Evolutionary conservation across 148 eudicot species (phyloP).

Genomic region (Rhododendron ferrugineum): DNA sequence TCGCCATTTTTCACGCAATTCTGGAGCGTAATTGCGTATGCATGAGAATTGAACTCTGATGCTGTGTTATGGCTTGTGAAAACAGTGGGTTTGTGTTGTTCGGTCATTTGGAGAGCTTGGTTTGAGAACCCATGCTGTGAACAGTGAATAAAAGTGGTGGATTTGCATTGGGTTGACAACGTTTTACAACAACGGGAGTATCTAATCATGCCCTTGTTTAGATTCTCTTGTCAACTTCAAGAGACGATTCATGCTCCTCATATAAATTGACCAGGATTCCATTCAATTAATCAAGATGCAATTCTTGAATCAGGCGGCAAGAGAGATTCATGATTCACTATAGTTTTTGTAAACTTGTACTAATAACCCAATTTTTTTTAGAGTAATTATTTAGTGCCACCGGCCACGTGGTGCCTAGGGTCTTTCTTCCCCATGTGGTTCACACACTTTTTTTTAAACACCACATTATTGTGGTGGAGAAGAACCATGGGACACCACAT

Average conservation of each 20-base stretch:
- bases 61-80: not conserved
- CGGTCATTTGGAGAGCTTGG: not conserved
- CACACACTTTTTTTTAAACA: too few relatives aligned
- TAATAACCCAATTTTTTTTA: too few relatives aligned
- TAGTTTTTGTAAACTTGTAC: too few relatives aligned
- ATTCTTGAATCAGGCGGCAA: not conserved
- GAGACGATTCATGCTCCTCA: not conserved
- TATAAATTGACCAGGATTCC: too few relatives aligned
- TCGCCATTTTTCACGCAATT: constrained; percentile 30
- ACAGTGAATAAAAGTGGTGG: not conserved
- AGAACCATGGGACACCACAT: too few relatives aligned
- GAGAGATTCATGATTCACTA: too few relatives aligned
- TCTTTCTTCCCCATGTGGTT: too few relatives aligned
- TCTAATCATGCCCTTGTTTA: constrained; percentile 9
- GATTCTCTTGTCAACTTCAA: not conserved
- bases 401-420: too few relatives aligned
- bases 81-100: not conserved
- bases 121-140: not conserved
- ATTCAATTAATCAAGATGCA: too few relatives aligned
- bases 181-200: not conserved
- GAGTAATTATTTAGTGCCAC: too few relatives aligned
- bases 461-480: too few relatives aligned
- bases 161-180: not conserved
- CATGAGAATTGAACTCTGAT: not conserved
- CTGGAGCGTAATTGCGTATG: constrained; percentile 13